Base-by-base conservation (phyloP, 768 basidiomycete genomes). In the Lactarius pseudohatsudake region DNA sequence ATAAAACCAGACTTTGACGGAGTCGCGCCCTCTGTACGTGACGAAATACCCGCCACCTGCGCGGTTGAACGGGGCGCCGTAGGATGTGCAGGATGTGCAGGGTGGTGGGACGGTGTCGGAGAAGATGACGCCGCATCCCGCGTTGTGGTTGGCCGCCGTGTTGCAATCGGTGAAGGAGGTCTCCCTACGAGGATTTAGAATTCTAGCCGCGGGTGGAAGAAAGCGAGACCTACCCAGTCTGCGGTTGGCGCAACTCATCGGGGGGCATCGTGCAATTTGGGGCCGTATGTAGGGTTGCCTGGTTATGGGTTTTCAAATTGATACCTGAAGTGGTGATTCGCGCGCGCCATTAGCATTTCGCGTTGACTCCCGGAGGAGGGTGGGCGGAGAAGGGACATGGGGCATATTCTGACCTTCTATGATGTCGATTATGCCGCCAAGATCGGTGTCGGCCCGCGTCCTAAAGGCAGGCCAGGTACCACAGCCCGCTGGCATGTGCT, bases 381-480 rank as follows among this genome's bases (percentile, higher is more conserved):
- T 3, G 18, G 13, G 13, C 1, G 10, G 36, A 38, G 36, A 13
- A 38, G 13, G 38, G 15, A 40, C 15, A 15, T 2, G 16, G 26
- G 40, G 22, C 26, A 43, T 28, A 26, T 32, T 41, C 16, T 41
- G 6, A 81, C 84, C 85, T 75, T 87, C 86, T n/a, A 87, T 80
- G 63, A 87, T 82, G 72, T 86, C 85, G 38, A 86, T 82, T 70
- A 84, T 0, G 38, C 38, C 86, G 20, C 82, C 84, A 3, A 76
- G 56, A 0, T 83, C 82, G 36, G 67, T 61, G 5, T 40, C 10
- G 65, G 82, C 84, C 65, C 82, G 64, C 40, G 84, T 83, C 86
- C 86, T 86, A 72, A 82, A 86, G 2, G 86, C 86, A 3, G 86
- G 86, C 86, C 86, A 88, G 20, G 84, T 84, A 20, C 72, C 76